A percentile compares a stretch with the other conserved stretches of the same genome.
phyloP scores from a whole-genome alignment of 2,329 filamentous ascomycete species.

The Aspergillus fructus region DNA sequence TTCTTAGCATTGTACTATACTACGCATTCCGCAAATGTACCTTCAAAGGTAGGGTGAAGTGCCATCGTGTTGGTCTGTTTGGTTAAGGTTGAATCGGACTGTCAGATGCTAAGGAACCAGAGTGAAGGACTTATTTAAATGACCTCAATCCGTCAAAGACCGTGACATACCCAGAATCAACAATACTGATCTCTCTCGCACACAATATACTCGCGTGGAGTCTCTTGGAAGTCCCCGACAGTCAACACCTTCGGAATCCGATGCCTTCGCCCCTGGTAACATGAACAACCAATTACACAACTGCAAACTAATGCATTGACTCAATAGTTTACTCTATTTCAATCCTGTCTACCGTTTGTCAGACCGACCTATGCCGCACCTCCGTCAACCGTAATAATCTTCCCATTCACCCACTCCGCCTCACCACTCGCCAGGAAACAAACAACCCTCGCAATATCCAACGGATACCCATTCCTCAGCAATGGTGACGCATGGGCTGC shows the following conservation, averaged over 20 bases:
- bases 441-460: slow-evolving; percentile 12
- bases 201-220: too few relatives aligned
- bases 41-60: slow-evolving; percentile 23
- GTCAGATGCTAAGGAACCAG: not conserved
- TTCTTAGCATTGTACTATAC: not conserved
- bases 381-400: slow-evolving; percentile 1
- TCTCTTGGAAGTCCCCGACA: too few relatives aligned
- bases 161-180: too few relatives aligned
- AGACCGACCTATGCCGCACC: not conserved
- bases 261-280: not conserved
- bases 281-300: too few relatives aligned
- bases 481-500: slow-evolving; percentile 5
- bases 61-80: not conserved
- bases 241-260: not conserved
- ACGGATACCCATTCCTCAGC: slow-evolving; percentile 2
- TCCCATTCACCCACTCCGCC: slow-evolving; percentile 13
- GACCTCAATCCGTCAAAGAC: too few relatives aligned
- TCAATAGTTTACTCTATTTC: not conserved
- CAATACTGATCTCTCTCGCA: too few relatives aligned
- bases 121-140: not conserved
- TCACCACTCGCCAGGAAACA: slow-evolving; percentile 9
- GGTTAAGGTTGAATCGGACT: not conserved
- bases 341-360: not conserved
- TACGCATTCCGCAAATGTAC: not conserved
- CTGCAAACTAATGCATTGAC: not conserved